These are phyloP conservation scores for Eucalyptus curtisii DNA, from an alignment of 345 rosid species.

Conservation along the genomic window DNA sequence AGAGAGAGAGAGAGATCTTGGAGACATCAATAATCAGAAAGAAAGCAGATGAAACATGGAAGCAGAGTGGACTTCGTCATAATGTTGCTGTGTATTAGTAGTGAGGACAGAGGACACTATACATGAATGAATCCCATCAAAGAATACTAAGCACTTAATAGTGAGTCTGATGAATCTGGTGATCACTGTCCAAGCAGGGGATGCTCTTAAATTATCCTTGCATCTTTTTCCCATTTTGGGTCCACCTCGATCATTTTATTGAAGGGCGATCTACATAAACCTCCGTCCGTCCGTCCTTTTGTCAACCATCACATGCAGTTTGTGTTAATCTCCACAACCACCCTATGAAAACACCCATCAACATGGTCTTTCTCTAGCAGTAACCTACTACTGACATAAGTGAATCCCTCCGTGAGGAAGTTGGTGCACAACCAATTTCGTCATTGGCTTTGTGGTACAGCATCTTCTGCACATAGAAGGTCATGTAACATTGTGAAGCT, in stretches of 20 bases:
- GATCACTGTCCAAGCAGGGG: background rate
- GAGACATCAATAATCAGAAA: background rate
- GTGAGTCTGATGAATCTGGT: background rate
- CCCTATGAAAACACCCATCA: background rate
- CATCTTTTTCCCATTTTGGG: background rate
- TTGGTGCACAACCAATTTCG: constrained; percentile 14
- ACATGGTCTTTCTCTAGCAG: constrained; percentile 14
- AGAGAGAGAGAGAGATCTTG: background rate
- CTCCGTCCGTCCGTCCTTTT: background rate
- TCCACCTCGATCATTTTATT: background rate
- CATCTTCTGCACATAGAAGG: constrained; percentile 75
- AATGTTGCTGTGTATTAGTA: background rate
- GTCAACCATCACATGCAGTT: background rate
- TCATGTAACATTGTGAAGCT: constrained; percentile 84
- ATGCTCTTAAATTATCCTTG: background rate
- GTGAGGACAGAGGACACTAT: background rate
- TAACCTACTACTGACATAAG: constrained; percentile 36
- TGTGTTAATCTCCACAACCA: background rate
- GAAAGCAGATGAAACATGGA: background rate
- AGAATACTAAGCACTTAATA: background rate
- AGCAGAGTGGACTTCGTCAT: background rate
- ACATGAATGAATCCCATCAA: background rate
- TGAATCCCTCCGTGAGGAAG: constrained; percentile 19
- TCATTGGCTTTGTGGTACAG: constrained; percentile 29
- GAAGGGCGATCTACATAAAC: background rate